Evolutionary conservation across 2,329 filamentous ascomycete species (phyloP), one percentile per base, ranked within the genome.

Genomic region (Ciborinia camelliae): DNA sequence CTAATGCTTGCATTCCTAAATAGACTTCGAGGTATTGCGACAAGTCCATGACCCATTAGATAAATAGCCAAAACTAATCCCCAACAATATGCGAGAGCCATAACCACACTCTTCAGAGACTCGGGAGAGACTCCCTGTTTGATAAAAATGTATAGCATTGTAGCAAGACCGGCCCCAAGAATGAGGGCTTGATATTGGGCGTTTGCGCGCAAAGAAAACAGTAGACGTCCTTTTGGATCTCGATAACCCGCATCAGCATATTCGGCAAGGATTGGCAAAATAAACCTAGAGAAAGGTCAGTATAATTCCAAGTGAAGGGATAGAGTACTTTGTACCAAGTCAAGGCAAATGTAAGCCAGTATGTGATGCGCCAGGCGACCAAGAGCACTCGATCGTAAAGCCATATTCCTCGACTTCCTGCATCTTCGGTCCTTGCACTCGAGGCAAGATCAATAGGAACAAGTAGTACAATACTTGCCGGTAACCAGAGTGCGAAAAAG

Each of bases 361-460:
- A 99, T 26, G 90, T 89, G 69, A 99, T 94, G 74, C 94, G 86
- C 95, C 95, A 99, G 65, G 90, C 89, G 30, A 97, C 91, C 73
- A 96, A 81, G 57, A 97, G 81, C 35, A 93, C 84, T 58, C 87
- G 81, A 69, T 90, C 82, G 6, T 91, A 90, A 41, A 99, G 84
- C 91, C 93, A 97, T 73, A 99, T 90, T 41, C 93, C 95, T 71
- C 89, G 85, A 20, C 86, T 83, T 20, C 85, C 83, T 66, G 85
- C 86, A 76, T 90, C 89, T 66, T 90, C 87, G 59, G 87, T 87
- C 55, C 86, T 84, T 28, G 91, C 89, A 74, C 86, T 94, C 8
- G 93, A 97, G 1, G 94, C 93, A 70, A 99, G 86, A 77, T 99
- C 95, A 76, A 99, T 96, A 6, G 95, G 95, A 8, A 99, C 92